These are phyloP conservation scores for Paraphoma sp. DNA, from an alignment of 2,329 filamentous ascomycete genomes.

Conservation along the genomic window DNA sequence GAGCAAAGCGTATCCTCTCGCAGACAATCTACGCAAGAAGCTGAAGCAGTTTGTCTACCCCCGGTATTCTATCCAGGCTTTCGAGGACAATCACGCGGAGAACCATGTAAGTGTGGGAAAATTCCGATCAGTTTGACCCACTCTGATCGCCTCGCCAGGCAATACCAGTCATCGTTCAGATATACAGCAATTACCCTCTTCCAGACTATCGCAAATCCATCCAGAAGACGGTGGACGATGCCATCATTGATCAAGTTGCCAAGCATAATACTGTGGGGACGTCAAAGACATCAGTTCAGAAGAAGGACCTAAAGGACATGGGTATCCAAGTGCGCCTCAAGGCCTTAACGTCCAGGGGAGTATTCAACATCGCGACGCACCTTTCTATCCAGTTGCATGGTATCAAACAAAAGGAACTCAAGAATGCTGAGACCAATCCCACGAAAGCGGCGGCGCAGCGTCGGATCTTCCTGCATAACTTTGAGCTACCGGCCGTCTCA, in stretches of 20 bases:
- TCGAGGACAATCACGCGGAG: slow-evolving; percentile 1
- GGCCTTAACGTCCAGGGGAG: slow-evolving; percentile 13
- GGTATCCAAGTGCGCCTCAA: slow-evolving; percentile 7
- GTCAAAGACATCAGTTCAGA: not conserved
- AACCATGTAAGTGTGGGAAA: slow-evolving; percentile 1
- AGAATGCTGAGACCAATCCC: not conserved
- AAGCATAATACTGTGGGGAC: slow-evolving; percentile 3
- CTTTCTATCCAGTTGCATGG: slow-evolving; percentile 5
- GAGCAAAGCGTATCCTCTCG: not conserved
- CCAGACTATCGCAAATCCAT: not conserved
- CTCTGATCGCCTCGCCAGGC: not conserved
- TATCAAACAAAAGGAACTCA: slow-evolving; percentile 15
- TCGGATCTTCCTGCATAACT: slow-evolving; percentile 16
- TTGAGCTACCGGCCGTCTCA: slow-evolving; percentile 11
- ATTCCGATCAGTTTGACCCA: too few species aligned
- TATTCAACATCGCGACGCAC: slow-evolving; percentile 5
- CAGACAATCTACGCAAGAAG: not conserved
- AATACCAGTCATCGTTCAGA: not conserved
- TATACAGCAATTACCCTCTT: slow-evolving; percentile 5
- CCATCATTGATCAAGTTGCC: slow-evolving; percentile 4
- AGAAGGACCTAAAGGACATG: slow-evolving; percentile 1
- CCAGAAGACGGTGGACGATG: slow-evolving; percentile 1
- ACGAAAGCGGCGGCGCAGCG: slow-evolving; percentile 25
- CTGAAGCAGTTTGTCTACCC: not conserved
- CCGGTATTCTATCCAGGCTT: not conserved